Base-by-base conservation (phyloP, 176 grass and related monocot species). In the Aegilops speltoides region DNA sequence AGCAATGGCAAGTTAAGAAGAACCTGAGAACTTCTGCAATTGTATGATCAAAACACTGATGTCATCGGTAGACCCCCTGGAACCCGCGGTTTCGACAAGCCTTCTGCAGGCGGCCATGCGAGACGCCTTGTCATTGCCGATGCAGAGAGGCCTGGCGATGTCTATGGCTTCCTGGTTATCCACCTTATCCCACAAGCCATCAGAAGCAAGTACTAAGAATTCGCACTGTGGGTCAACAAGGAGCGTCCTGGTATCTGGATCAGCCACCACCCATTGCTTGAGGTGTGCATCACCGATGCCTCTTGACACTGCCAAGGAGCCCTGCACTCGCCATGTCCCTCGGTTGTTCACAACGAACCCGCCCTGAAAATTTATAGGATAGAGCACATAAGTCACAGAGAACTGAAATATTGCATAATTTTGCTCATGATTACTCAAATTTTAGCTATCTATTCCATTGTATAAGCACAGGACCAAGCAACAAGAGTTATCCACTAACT, bases 181-280 rank as follows among this genome's bases (percentile, higher is more conserved):
- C 76, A 99, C 91, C 76, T 93, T 95, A 79, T 99, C 94, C 97
- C 97, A 99, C 29, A 99, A 85, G 16, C 97, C 97, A 48, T 99
- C 97, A 7, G 97, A 97, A 32, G 94, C 97, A 34, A 99, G 92
- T 40, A 99, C 90, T 69, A 99, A 81, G 90, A 99, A 99, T 60
- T 99, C 97, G 36, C 89, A 97, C 63, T 93, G 83, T 19, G 78
- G 64, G 43, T 91, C 84, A 5, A 99, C 90, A 17, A 83, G 52
- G 10, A 99, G 84, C 14, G 82, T 83, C 82, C 72, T 94, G 10
- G 89, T 93, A 64, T 99, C 97, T 1, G 97, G 97, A 70, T 94
- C 89, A 40, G 94, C 77, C 31, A 99, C 92, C 54, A 99, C 78
- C 97, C 94, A 99, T 76, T 95, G 89, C 86, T 97, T 99, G 8